Conservation (phyloP, 1,284 basidiomycete genomes). For the Coriolopsis trogii region DNA sequence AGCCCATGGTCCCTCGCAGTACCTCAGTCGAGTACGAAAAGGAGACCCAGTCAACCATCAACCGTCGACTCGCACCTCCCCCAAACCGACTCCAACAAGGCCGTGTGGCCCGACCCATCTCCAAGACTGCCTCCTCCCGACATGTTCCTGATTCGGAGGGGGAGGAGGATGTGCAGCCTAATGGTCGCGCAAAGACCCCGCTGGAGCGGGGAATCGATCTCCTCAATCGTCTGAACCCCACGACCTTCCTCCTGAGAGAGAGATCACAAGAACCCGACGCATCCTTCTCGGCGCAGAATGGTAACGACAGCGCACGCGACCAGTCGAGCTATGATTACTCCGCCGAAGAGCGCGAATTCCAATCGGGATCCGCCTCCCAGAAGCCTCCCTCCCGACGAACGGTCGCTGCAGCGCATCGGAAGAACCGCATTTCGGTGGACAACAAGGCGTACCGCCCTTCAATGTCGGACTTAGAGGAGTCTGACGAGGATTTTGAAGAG, state of each 20-base stretch:
- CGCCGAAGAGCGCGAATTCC: constrained; percentile 67
- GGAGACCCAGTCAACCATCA: constrained; percentile 54
- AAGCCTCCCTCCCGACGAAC: constrained; percentile 33
- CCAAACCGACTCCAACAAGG: constrained; percentile 43
- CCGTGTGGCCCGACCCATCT: constrained; percentile 38
- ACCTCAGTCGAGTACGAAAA: constrained; percentile 80
- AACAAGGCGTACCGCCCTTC: constrained; percentile 79
- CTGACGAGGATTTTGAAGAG: constrained; percentile 60
- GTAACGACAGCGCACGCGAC: constrained; percentile 39
- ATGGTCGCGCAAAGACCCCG: constrained; percentile 61
- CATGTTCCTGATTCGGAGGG: constrained; percentile 68
- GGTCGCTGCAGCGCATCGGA: constrained; percentile 45
- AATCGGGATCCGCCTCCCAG: constrained; percentile 34
- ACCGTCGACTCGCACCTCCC: constrained; percentile 59
- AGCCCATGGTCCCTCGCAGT: constrained; percentile 58
- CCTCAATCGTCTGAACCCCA: constrained; percentile 53
- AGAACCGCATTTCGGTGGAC: constrained; percentile 68
- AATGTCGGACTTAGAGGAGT: constrained; percentile 59
- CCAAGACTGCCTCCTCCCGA: constrained; percentile 51
- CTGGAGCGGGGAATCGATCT: constrained; percentile 58
- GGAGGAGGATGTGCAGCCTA: constrained; percentile 43
- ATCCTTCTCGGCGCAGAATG: constrained; percentile 29
- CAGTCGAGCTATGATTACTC: constrained; percentile 77
- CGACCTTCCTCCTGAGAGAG: constrained; percentile 62
- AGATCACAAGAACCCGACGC: constrained; percentile 53